Percentiles rank a stretch among this genome's conserved stretches.
phyloP scores from a whole-genome alignment of 2,329 filamentous ascomycete species.

The Aspergillus sp. region DNA sequence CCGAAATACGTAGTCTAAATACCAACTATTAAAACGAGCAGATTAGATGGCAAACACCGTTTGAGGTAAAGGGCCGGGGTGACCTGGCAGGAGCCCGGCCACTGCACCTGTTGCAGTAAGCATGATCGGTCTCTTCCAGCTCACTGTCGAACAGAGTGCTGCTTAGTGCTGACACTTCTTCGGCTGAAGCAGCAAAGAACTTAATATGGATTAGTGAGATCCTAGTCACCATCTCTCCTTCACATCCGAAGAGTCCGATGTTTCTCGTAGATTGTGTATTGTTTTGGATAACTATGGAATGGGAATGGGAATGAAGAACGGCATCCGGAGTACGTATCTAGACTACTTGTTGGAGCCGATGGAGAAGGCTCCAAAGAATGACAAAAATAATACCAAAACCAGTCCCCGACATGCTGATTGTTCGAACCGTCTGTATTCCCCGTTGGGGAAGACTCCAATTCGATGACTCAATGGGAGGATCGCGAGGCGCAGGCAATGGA shows the following conservation, averaged over 20 bases:
- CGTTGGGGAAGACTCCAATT: background rate
- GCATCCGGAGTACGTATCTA: background rate
- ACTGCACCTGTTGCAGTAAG: background rate
- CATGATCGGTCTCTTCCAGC: background rate
- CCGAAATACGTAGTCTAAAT: too few relatives aligned
- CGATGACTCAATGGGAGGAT: background rate
- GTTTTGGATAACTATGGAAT: background rate
- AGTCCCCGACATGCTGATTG: background rate
- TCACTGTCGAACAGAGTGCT: background rate
- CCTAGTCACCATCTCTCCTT: background rate
- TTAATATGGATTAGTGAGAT: background rate
- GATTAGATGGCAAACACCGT: too few relatives aligned
- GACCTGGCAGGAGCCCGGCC: too few relatives aligned
- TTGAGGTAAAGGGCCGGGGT: too few relatives aligned
- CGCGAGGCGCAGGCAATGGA: background rate
- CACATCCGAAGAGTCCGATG: background rate
- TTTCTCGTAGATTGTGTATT: background rate
- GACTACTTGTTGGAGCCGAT: background rate
- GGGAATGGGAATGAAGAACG: background rate
- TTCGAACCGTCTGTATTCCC: background rate
- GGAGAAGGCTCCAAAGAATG: background rate
- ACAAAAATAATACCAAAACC: background rate
- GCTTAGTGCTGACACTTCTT: background rate
- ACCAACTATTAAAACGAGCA: too few relatives aligned
- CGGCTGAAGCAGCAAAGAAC: background rate